Evolutionary conservation across 805 yeast species (phyloP).

Genomic region (Blastobotrys muscicola): DNA sequence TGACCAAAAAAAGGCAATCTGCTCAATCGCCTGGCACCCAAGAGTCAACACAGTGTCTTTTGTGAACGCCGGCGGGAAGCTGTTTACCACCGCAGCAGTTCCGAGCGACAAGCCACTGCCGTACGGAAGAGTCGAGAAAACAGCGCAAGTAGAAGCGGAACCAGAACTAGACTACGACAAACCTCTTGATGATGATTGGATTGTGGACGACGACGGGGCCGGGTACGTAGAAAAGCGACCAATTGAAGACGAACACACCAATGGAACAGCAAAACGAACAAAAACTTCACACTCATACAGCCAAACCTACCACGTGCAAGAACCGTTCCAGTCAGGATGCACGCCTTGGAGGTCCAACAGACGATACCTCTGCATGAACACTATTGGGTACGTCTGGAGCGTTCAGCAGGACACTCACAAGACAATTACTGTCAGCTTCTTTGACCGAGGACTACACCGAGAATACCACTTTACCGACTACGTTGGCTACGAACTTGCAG

Average conservation of each 20-base stretch:
- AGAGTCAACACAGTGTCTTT: constrained; percentile 24
- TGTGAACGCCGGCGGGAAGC: constrained; percentile 26
- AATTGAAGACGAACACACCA: constrained; percentile 9
- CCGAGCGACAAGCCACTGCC: constrained; percentile 18
- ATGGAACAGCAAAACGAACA: constrained; percentile 4
- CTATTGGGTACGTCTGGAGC: constrained; percentile 73
- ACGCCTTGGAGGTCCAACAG: constrained; percentile 72
- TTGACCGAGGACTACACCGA: constrained; percentile 62
- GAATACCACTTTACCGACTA: constrained; percentile 83
- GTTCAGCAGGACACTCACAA: constrained; percentile 53
- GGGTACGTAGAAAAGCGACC: constrained; percentile 29
- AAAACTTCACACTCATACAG: neutral
- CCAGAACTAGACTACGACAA: constrained; percentile 3
- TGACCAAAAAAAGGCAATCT: constrained; percentile 23
- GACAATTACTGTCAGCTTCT: constrained; percentile 79
- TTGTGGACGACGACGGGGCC: constrained; percentile 56
- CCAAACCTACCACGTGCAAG: neutral
- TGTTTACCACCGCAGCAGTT: constrained; percentile 17
- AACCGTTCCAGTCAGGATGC: constrained; percentile 76
- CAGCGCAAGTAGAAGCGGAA: too few species aligned
- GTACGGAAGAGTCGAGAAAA: constrained; percentile 18
- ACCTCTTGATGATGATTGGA: constrained; percentile 39
- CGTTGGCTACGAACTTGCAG: constrained; percentile 62
- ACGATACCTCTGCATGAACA: constrained; percentile 71
- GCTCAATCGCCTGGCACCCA: constrained; percentile 33